A percentile compares a stretch with the other conserved stretches of the same genome.
Evolutionary conservation across 768 basidiomycete genomes (phyloP).

Genomic region (Auricularia sp.): DNA sequence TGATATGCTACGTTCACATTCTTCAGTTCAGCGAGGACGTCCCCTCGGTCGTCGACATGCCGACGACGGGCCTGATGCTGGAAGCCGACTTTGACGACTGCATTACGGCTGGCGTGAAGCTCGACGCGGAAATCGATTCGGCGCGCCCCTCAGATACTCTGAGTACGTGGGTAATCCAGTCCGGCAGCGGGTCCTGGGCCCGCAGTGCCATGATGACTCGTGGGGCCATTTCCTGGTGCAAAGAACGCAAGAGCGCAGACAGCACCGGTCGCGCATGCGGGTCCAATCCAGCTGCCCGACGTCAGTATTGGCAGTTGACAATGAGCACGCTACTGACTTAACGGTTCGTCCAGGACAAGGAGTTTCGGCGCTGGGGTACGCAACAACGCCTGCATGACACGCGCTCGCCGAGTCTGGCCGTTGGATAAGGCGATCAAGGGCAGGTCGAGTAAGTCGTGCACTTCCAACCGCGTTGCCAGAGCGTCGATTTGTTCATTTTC

Average conservation of each 20-base stretch:
- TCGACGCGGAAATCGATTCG: constrained; percentile 39
- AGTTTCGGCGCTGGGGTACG: constrained; percentile 46
- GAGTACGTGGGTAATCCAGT: constrained; percentile 63
- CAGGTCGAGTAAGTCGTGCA: constrained; percentile 61
- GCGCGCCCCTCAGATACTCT: constrained; percentile 41
- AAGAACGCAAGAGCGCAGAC: constrained; percentile 40
- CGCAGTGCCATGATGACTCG: constrained; percentile 59
- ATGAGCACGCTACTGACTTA: constrained; percentile 43
- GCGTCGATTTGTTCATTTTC: constrained; percentile 36
- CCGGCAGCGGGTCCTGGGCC: constrained; percentile 60
- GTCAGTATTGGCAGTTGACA: neutral
- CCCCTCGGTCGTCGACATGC: constrained; percentile 12
- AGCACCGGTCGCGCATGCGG: constrained; percentile 46
- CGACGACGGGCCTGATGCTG: neutral
- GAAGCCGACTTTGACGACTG: constrained; percentile 8
- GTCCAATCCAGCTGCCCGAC: constrained; percentile 64
- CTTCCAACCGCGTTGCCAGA: constrained; percentile 45
- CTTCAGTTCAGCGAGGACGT: constrained; percentile 49
- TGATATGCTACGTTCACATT: constrained; percentile 66
- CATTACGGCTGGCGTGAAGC: constrained; percentile 27
- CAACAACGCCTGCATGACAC: constrained; percentile 72
- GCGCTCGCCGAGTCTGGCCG: constrained; percentile 81
- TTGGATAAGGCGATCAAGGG: constrained; percentile 82
- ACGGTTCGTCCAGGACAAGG: constrained; percentile 83
- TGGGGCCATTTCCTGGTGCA: constrained; percentile 42